phyloP scores from a whole-genome alignment of 1,139 yeast species.

The Debaryomycetaceae sp. region DNA sequence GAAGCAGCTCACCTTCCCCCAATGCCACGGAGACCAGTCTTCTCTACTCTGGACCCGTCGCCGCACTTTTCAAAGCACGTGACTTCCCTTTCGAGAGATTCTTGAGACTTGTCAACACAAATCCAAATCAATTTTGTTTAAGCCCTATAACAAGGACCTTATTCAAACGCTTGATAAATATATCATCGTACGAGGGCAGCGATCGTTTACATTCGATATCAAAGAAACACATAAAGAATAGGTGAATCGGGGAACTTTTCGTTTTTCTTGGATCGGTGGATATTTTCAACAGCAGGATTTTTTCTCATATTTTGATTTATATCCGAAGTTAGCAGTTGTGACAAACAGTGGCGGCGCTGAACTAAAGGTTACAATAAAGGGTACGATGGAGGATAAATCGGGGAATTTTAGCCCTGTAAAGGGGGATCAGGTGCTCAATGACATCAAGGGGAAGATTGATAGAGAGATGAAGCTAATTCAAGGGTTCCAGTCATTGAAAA shows the following conservation, averaged over 20 bases:
- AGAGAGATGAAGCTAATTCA: constrained; percentile 83
- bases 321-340: not conserved
- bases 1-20: too few species aligned
- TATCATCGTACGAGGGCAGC: not conserved
- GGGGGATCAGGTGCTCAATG: constrained; percentile 42
- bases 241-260: not conserved
- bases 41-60: too few species aligned
- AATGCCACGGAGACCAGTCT: too few species aligned
- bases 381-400: not conserved
- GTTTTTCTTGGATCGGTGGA: not conserved
- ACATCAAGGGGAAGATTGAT: constrained; percentile 78
- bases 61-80: too few species aligned
- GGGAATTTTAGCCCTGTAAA: not conserved
- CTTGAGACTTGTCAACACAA: not conserved
- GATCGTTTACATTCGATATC: too few species aligned
- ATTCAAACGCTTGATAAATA: not conserved
- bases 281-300: not conserved
- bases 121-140: not conserved
- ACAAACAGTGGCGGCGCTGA: not conserved
- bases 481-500: constrained; percentile 80
- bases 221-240: not conserved
- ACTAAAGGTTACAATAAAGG: not conserved
- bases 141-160: not conserved
- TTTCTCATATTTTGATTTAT: not conserved
- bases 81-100: not conserved